Base-by-base conservation (phyloP, 2,329 filamentous ascomycete species). In the Fusarium secorum region DNA sequence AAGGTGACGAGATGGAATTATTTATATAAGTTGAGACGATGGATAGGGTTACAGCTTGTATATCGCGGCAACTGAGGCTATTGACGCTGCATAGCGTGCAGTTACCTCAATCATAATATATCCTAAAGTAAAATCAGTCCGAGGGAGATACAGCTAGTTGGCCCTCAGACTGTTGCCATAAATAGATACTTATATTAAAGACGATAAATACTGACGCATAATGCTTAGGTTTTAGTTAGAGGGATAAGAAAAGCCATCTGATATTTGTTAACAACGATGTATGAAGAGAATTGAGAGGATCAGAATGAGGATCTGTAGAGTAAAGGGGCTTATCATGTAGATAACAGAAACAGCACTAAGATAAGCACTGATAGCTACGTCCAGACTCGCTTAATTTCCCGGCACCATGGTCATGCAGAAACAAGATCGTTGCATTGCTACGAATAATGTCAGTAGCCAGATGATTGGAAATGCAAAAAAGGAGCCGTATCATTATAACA, bases 311-410 rank as follows among this genome's bases (percentile, higher is more conserved):
- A 20, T 3, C 17, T 35, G 33, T 38, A 14, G 11, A n/a, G 20
- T n/a, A 14, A 38, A n/a, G 38, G 38, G 20, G 20, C 20, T 39
- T 10, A 39, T 39, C 9, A 10, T 7, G 3, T n/a, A 38, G 38
- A 22, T 39, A 39, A 39, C 13, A 5, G 15, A 22, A 15, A 15
- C 14, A 3, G n/a, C 38, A 9, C 14, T 39, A 39, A 39, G 14
- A 39, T 22, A 39, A 39, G 38, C 5, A 39, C 3, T 7, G 1
- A 2, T 9, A 4, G 7, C 7, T 9, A 5, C 3, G 3, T n/a
- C 7, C 13, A 6, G 20, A 39, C 13, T 15, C 38, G 38, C 38
- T 15, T 22, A 6, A 6, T 7, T 10, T 22, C 10, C 4, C 13
- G 15, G n/a, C 9, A 39, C 22, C n/a, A n/a, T 36, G 6, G 20